Percentiles rank a stretch among this genome's conserved stretches.
Evolutionary conservation across 2,329 filamentous ascomycete genomes (phyloP).

Genomic region (Stromatinia cepivora): DNA sequence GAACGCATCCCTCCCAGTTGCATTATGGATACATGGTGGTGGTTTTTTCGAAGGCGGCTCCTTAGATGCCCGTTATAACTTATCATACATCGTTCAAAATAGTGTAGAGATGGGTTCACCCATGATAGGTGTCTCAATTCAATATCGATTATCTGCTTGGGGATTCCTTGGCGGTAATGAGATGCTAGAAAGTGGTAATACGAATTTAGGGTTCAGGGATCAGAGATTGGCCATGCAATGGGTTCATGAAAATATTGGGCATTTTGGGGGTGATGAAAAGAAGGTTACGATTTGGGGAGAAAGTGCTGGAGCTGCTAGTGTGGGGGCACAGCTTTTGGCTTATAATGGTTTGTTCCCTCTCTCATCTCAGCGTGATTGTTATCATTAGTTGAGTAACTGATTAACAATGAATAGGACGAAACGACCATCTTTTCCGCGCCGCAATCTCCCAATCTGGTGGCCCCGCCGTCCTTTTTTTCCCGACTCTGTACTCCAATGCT

Average conservation of each 20-base stretch:
- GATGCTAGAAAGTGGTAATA: slow-evolving; percentile 43
- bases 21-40: slow-evolving; percentile 56
- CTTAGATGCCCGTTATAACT: slow-evolving; percentile 31
- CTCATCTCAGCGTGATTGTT: not conserved
- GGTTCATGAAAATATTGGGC: slow-evolving; percentile 48
- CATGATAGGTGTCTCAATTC: slow-evolving; percentile 49
- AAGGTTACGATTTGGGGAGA: slow-evolving; percentile 51
- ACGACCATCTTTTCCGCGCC: slow-evolving; percentile 54
- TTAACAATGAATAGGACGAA: slow-evolving; percentile 43
- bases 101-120: slow-evolving; percentile 46
- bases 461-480: slow-evolving; percentile 31
- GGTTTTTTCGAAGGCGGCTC: slow-evolving; percentile 44
- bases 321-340: slow-evolving; percentile 43
- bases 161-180: slow-evolving; percentile 49
- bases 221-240: slow-evolving; percentile 47
- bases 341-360: slow-evolving; percentile 43
- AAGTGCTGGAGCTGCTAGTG: slow-evolving; percentile 40
- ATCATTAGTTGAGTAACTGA: not conserved
- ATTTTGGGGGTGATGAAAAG: slow-evolving; percentile 46
- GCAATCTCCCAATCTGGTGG: slow-evolving; percentile 50
- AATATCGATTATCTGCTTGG: slow-evolving; percentile 49
- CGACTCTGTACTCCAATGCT: not conserved
- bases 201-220: slow-evolving; percentile 49
- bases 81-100: slow-evolving; percentile 40
- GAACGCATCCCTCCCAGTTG: slow-evolving; percentile 46